Evolutionary conservation across 1,284 basidiomycete genomes (phyloP).

Genomic region (Blastosporella zonata): DNA sequence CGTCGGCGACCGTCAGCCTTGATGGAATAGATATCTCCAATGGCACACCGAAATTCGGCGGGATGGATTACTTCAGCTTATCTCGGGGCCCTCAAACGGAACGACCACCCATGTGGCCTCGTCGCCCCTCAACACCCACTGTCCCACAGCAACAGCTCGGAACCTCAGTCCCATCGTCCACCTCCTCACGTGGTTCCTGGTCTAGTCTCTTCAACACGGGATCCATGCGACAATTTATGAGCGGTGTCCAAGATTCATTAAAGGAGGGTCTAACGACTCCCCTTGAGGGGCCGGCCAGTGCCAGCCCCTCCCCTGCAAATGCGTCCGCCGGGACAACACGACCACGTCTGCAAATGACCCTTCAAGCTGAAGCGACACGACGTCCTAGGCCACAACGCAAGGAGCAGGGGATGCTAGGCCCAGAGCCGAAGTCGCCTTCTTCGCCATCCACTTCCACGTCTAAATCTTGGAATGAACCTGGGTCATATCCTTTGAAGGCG

Average conservation of each 20-base stretch:
- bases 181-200: slow-evolving; percentile 71
- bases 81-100: slow-evolving; percentile 28
- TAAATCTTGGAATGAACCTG: slow-evolving; percentile 56
- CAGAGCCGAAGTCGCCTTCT: slow-evolving; percentile 22
- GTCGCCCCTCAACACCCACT: slow-evolving; percentile 33
- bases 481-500: slow-evolving; percentile 25
- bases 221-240: slow-evolving; percentile 63
- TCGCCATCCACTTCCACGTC: slow-evolving; percentile 32
- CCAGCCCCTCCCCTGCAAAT: not conserved
- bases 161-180: slow-evolving; percentile 37
- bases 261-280: slow-evolving; percentile 42
- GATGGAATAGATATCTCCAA: slow-evolving; percentile 5
- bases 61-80: slow-evolving; percentile 49
- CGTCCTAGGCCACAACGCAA: slow-evolving; percentile 23
- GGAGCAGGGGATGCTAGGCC: slow-evolving; percentile 18
- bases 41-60: slow-evolving; percentile 21
- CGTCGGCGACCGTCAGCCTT: slow-evolving; percentile 1
- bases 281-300: slow-evolving; percentile 25
- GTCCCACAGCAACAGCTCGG: slow-evolving; percentile 30
- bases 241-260: slow-evolving; percentile 48
- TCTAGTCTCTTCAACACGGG: slow-evolving; percentile 68
- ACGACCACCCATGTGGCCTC: slow-evolving; percentile 32
- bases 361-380: slow-evolving; percentile 14
- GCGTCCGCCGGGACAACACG: not conserved
- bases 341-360: slow-evolving; percentile 2